Evolutionary conservation across 208 protist genomes (phyloP).

Genomic region (Naegleria lovaniensis): DNA sequence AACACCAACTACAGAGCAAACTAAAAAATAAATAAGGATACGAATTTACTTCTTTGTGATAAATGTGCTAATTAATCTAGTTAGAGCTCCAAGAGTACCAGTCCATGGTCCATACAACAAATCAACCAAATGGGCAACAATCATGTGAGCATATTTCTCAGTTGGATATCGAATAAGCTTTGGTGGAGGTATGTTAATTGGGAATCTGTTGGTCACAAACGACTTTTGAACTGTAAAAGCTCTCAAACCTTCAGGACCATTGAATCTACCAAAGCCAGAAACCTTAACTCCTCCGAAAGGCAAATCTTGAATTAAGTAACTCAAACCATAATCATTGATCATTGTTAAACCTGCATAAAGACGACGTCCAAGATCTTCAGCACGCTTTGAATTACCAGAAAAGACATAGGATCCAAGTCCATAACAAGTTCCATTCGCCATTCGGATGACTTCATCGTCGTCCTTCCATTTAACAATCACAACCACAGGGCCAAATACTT

Average conservation of each 20-base stretch:
- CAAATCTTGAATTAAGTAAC: slow-evolving; percentile 87
- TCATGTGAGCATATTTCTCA: not conserved
- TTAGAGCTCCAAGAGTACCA: not conserved
- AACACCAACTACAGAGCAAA: not conserved
- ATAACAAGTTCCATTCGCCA: slow-evolving; percentile 77
- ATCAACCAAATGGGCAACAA: not conserved
- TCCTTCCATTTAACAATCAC: slow-evolving; percentile 71
- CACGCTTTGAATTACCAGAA: slow-evolving; percentile 61
- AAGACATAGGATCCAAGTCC: slow-evolving; percentile 80
- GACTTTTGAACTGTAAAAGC: slow-evolving; percentile 70
- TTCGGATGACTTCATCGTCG: slow-evolving; percentile 69
- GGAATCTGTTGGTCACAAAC: slow-evolving; percentile 44
- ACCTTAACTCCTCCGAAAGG: slow-evolving; percentile 89
- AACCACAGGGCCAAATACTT: slow-evolving; percentile 86
- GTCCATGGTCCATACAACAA: slow-evolving; percentile 8
- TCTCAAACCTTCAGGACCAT: slow-evolving; percentile 80
- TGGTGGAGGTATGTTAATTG: not conserved
- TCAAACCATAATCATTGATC: slow-evolving; percentile 59
- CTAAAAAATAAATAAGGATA: not conserved
- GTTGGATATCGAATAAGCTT: slow-evolving; percentile 20
- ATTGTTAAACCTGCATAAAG: not conserved
- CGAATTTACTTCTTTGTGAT: not conserved
- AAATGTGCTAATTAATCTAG: not conserved
- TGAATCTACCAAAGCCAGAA: slow-evolving; percentile 88
- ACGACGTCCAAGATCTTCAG: slow-evolving; percentile 61